A percentile compares a stretch with the other conserved stretches of the same genome.
Conservation (phyloP, 352 stramenopile species). For the Pythium periplocum region DNA sequence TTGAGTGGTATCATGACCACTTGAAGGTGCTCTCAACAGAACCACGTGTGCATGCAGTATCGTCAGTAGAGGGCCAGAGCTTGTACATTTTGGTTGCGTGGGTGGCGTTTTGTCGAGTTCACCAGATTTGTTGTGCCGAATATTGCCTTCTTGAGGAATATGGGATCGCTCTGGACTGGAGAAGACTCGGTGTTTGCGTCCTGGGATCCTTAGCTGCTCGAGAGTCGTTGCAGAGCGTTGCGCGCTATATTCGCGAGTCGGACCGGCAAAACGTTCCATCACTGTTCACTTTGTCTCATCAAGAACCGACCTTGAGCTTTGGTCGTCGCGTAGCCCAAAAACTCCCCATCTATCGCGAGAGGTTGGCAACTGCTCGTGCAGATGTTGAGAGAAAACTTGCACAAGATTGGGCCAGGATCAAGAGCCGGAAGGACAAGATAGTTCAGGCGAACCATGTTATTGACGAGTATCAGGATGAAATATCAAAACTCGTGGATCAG, state of each 20-base stretch:
- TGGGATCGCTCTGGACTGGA: neutral
- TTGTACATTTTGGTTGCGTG: neutral
- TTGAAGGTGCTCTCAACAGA: neutral
- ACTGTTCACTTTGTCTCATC: neutral
- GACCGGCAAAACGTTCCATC: neutral
- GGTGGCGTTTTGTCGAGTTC: neutral
- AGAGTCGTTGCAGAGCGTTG: neutral
- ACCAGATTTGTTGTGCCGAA: neutral
- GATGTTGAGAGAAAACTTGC: no score
- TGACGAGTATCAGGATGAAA: conserved; percentile 5
- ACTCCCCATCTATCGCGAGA: no score
- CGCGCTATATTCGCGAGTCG: neutral
- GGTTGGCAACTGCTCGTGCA: no score
- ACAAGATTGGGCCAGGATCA: no score
- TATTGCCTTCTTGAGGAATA: neutral
- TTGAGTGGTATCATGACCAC: neutral
- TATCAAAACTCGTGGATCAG: neutral
- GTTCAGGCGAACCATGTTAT: neutral
- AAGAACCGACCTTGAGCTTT: neutral
- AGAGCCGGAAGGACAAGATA: no score
- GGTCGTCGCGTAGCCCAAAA: neutral
- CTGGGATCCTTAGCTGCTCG: neutral
- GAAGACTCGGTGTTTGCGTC: neutral
- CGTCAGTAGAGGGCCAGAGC: neutral
- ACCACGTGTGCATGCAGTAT: neutral